Evolutionary conservation across 306 rosid species (phyloP).

Genomic region (Cucumis sativus): Cucumber_9930_V3 NC_026660.2:29488001-29488500

Average conservation of each 20-base stretch:
- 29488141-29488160: background rate
- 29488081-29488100: slow-evolving; percentile 12
- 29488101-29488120: slow-evolving; percentile 17
- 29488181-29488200: slow-evolving; percentile 6
- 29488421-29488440: background rate
- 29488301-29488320: background rate
- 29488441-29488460: too few species aligned
- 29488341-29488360: too few species aligned
- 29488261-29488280: background rate
- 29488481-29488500: too few species aligned
- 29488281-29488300: background rate
- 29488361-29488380: background rate
- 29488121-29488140: background rate
- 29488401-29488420: too few species aligned
- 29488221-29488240: too few species aligned
- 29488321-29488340: background rate
- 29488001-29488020: slow-evolving; percentile 12
- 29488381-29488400: too few species aligned
- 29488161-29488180: background rate
- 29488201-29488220: slow-evolving; percentile 13
- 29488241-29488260: slow-evolving; percentile 35
- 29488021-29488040: slow-evolving; percentile 20
- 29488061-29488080: slow-evolving; percentile 19
- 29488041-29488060: slow-evolving; percentile 2
- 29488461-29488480: too few species aligned